Evolutionary conservation across 352 stramenopile species (phyloP).

Genomic region (Aphanomyces stellatus): DNA sequence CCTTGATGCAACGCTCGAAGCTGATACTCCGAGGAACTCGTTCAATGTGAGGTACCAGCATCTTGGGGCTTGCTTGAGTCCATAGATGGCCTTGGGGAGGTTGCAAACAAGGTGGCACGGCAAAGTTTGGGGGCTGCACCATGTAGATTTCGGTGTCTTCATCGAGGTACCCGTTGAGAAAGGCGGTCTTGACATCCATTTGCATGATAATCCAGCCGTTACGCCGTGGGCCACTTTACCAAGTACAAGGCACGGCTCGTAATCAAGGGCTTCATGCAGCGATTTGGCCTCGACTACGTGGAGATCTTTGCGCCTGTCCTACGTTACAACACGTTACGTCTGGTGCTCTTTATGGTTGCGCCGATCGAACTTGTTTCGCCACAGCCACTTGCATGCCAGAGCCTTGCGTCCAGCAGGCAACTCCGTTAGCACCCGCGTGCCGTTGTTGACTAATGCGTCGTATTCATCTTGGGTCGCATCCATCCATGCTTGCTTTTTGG

Average conservation of each 20-base stretch:
- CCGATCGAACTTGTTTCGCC: slow-evolving; percentile 19
- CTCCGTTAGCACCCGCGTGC: slow-evolving; percentile 20
- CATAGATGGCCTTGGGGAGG: slow-evolving; percentile 27
- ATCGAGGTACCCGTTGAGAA: slow-evolving; percentile 27
- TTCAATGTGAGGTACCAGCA: slow-evolving; percentile 27
- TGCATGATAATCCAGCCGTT: slow-evolving; percentile 22
- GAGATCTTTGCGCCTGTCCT: slow-evolving; percentile 20
- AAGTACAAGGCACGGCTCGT: slow-evolving; percentile 23
- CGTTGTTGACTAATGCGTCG: slow-evolving; percentile 10
- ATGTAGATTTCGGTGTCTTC: slow-evolving; percentile 25
- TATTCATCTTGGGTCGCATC: slow-evolving; percentile 18
- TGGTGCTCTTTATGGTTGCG: slow-evolving; percentile 16
- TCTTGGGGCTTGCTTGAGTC: slow-evolving; percentile 28
- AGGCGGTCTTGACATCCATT: slow-evolving; percentile 29
- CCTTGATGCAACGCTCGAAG: slow-evolving; percentile 8
- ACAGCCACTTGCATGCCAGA: slow-evolving; percentile 24
- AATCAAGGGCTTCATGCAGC: slow-evolving; percentile 25
- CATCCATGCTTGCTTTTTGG: background rate
- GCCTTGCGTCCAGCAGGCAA: slow-evolving; percentile 15
- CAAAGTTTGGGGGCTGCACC: slow-evolving; percentile 21
- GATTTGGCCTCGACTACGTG: slow-evolving; percentile 23
- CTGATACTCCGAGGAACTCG: slow-evolving; percentile 1
- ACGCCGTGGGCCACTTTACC: slow-evolving; percentile 5
- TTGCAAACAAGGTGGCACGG: slow-evolving; percentile 22
- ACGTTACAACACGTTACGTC: slow-evolving; percentile 24